Base-by-base conservation (phyloP, 1,284 basidiomycete species). In the Coriolopsis trogii region DNA sequence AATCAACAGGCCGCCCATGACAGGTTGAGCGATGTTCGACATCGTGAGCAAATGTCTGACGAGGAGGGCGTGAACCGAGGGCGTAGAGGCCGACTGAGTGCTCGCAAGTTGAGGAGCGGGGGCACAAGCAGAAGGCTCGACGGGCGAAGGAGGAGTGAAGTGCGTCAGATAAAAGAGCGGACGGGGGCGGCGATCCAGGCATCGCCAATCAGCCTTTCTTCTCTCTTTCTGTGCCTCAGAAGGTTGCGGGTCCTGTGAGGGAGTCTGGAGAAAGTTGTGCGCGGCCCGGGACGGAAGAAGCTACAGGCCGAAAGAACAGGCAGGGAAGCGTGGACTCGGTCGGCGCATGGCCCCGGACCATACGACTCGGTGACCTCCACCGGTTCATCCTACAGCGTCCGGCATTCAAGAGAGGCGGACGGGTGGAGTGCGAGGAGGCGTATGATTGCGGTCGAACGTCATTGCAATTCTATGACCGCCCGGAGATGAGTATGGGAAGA, bases 1-100 rank as follows among this genome's bases (percentile, higher is more conserved):
- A 42, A 59, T 46, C 39, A 59, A 37, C 39, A 59, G 53, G n/a
- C 53, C 57, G 10, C 57, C 57, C 23, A 59, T 53, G 39, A 59
- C 46, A 26, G 53, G 45, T 13, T 43, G 53, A 13, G 57, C 57
- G 4, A 40, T 41, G 25, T 53, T 56, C 6, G 13, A 45, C 53
- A 55, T 55, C 24, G 12, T 36, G 45, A 21, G 6, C 15, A 18
- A 5, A n/a, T n/a, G n/a, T n/a, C n/a, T n/a, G n/a, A n/a, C 33
- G 9, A 36, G n/a, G n/a, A 33, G 5, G 33, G 15, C 33, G 33
- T 20, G 33, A 15, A 9, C 15, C n/a, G 5, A 20, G 33, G 6
- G 16, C 33, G 33, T 20, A 18, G 33, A 13, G 33, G n/a, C n/a
- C n/a, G n/a, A n/a, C n/a, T 18, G 31, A 34, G 31, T 8, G 5